Conservation (phyloP, 2,329 filamentous ascomycete species). For the Ophiostoma perfectum region DNA sequence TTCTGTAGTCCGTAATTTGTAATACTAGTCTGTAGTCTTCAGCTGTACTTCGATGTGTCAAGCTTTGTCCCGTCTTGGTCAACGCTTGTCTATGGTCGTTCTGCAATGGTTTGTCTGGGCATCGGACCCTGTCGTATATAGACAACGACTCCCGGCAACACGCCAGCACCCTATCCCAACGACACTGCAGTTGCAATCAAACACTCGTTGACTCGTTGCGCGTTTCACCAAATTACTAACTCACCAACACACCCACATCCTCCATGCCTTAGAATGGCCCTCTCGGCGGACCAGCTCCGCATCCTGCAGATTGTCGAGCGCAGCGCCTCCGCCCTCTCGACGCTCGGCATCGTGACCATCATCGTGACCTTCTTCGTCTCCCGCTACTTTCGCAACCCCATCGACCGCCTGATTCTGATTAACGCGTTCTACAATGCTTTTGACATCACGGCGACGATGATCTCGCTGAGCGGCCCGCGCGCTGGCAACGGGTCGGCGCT, state of each 20-base stretch:
- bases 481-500: conserved; percentile 33
- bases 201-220: too few species aligned
- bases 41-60: neutral
- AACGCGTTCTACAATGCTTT: conserved; percentile 37
- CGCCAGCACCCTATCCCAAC: too few species aligned
- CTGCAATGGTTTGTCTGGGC: neutral
- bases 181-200: too few species aligned
- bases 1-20: neutral
- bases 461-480: conserved; percentile 35
- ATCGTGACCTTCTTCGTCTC: conserved; percentile 33
- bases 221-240: too few species aligned
- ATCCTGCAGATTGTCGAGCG: conserved; percentile 32
- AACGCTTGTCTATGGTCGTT: neutral
- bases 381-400: conserved; percentile 36
- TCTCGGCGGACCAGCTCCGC: conserved; percentile 30
- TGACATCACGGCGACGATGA: conserved; percentile 38
- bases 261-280: conserved; percentile 21
- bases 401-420: conserved; percentile 37
- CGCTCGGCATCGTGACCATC: conserved; percentile 34
- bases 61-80: neutral
- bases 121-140: neutral
- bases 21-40: neutral
- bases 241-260: neutral
- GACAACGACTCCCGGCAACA: neutral
- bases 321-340: conserved; percentile 32